Base-by-base conservation (phyloP, 1,139 yeast genomes). In the Sugiyamaella grinbergsii region DNA sequence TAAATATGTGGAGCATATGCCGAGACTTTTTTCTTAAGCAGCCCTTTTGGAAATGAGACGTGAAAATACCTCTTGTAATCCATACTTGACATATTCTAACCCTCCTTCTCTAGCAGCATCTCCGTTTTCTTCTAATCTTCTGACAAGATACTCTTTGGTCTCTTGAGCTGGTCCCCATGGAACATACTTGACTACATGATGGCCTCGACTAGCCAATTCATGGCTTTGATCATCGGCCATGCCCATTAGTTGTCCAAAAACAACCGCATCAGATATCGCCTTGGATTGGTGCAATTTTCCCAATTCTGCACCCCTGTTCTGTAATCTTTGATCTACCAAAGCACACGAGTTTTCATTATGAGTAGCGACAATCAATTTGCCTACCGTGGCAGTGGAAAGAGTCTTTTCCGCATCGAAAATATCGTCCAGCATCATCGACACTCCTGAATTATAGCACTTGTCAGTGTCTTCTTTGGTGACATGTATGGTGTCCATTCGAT, bases 141-240 rank as follows among this genome's bases (percentile, higher is more conserved):
- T 84, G 58, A 85, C 75, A 60, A 93, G 74, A 67, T 93, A 93
- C 61, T 89, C 95, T 72, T 88, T 89, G 52, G 97, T 90, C 71
- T 93, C 98, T 60, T 81, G 72, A 52, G 96, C 95, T 34, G 98
- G 98, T 7, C 98, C 98, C 97, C 98, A 93, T 15, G 98, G 95
- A 58, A 93, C 96, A 67, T 91, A 93, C 71, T 91, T 91, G 71
- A 91, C 84, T 52, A 93, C 87, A 59, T 79, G 82, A 53, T 81
- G 88, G 42, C 82, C 79, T 48, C 81, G 76, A 47, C 75, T 71
- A 56, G 88, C 80, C 64, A 93, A 77, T 60, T 85, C 88, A 65
- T 80, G 79, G 36, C 96, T 89, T 56, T 88, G 80, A 62, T 85
- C 84, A 69, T 93, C 98, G 50, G 96, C 94, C 98, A 93, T 93